Evolutionary conservation across 2,329 filamentous ascomycete genomes (phyloP).

Genomic region (Fusarium sp.): DNA sequence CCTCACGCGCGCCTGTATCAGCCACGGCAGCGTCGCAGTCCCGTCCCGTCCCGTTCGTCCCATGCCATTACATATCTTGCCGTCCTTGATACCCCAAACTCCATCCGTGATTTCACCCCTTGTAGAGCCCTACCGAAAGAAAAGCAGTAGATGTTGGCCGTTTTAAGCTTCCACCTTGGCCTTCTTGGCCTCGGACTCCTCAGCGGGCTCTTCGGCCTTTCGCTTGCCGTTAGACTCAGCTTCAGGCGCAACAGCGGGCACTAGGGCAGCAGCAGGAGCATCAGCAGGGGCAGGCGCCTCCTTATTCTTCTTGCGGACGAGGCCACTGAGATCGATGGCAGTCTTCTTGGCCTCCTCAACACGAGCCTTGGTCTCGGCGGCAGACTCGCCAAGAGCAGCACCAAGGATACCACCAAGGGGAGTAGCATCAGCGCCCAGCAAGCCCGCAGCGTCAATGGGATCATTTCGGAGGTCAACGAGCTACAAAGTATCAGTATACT

Average conservation of each 20-base stretch:
- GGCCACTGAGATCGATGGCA: constrained; percentile 79
- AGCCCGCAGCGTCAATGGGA: constrained; percentile 59
- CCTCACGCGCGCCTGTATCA: constrained; percentile 1
- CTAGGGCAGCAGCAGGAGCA: constrained; percentile 34
- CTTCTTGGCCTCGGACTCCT: constrained; percentile 50
- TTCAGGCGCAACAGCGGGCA: constrained; percentile 39
- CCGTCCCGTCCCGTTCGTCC: constrained; percentile 1
- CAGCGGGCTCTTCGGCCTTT: constrained; percentile 49
- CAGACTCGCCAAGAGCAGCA: constrained; percentile 71
- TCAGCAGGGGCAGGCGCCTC: constrained; percentile 29
- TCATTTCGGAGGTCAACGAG: constrained; percentile 75
- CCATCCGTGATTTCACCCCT: constrained; percentile 7
- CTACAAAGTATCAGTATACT: constrained; percentile 49
- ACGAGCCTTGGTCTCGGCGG: constrained; percentile 70
- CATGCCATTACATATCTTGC: constrained; percentile 3
- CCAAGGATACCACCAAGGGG: constrained; percentile 71
- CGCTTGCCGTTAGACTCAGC: constrained; percentile 55
- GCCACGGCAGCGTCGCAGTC: background rate
- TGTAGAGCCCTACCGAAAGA: background rate
- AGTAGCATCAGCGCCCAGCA: constrained; percentile 56
- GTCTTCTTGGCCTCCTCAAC: constrained; percentile 79
- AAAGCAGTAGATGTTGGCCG: background rate
- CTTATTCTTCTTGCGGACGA: constrained; percentile 78
- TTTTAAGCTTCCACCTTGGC: constrained; percentile 50
- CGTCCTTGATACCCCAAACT: constrained; percentile 28